phyloP scores from a whole-genome alignment of 164 flowering plant species.

The Stephania cephalantha region DNA sequence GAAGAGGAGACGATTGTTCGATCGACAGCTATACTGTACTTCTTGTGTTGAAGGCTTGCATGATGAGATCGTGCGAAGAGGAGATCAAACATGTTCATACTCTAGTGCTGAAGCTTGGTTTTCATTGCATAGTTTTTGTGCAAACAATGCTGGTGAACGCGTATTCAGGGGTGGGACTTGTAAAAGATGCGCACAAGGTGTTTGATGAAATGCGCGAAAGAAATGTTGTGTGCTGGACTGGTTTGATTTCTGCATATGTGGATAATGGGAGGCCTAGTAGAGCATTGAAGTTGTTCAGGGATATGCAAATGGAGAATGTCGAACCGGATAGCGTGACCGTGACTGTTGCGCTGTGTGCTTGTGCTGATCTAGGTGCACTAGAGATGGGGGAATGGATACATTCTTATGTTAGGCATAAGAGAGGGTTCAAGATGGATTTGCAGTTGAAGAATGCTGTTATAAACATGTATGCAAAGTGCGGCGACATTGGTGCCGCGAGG shows the following conservation, averaged over 20 bases:
- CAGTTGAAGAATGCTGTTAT: constrained; percentile 27
- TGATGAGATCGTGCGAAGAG: constrained; percentile 11
- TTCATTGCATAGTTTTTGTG: constrained; percentile 24
- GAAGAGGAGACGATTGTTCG: constrained; percentile 5
- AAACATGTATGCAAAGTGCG: constrained; percentile 49
- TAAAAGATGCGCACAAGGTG: constrained; percentile 33
- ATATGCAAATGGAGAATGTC: constrained; percentile 34
- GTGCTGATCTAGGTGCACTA: constrained; percentile 14
- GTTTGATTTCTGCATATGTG: constrained; percentile 39
- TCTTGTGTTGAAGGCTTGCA: constrained; percentile 30
- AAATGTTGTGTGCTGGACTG: constrained; percentile 42
- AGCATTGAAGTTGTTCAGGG: constrained; percentile 33
- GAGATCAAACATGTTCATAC: neutral
- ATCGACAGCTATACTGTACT: constrained; percentile 34
- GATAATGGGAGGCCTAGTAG: constrained; percentile 26
- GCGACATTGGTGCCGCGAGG: constrained; percentile 27
- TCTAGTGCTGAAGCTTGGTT: constrained; percentile 20
- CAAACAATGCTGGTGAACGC: constrained; percentile 31
- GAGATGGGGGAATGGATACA: constrained; percentile 10
- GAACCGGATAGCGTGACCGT: constrained; percentile 35
- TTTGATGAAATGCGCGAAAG: constrained; percentile 37
- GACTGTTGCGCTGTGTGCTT: constrained; percentile 38
- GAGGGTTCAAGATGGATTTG: constrained; percentile 15
- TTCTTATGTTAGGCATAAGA: constrained; percentile 6
- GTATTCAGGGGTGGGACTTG: constrained; percentile 25